Evolutionary conservation across 163 green algal species (phyloP), one percentile per base, ranked within the genome.

Genomic region (Chlorella variabilis): DNA sequence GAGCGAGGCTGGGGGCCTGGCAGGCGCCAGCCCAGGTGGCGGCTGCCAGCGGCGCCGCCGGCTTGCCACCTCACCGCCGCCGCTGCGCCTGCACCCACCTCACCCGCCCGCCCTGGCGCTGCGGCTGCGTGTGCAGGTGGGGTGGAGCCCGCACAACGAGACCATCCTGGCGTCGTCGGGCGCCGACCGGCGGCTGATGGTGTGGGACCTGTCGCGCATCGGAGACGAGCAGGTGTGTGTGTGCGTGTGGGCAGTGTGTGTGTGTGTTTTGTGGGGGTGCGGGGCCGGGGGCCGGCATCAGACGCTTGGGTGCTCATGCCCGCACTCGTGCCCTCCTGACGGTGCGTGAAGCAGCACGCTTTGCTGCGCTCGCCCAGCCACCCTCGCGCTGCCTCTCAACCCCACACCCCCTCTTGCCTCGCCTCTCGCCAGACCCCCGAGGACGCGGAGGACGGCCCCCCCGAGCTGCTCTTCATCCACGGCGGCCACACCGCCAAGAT

Each of bases 381-480:
- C 27, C 38, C 27, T 31, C 27, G 2, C 58, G 20, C 34, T 23
- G 23, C 66, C 36, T 29, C 13, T 6, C 36, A 36, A 18, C 23
- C 51, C 56, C 13, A 27, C 18, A 20, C n/a, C n/a, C n/a, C n/a
- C n/a, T n/a, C n/a, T n/a, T n/a, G n/a, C n/a, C n/a, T n/a, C n/a
- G n/a, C n/a, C n/a, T n/a, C n/a, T n/a, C n/a, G n/a, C n/a, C 92
- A 99, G 92, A 86, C 90, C 0, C 91, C 93, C 1, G 96, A 99
- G 80, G 97, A 99, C 75, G 95, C 94, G 0, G 95, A 99, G 89
- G 97, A 99, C 73, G 97, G 97, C 4, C 97, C 97, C 0, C 97
- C 97, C 20, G 97, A 99, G 94, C 93, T 99, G 80, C 90, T 99
- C 38, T 99, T 99, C 91, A 98, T 99, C 80, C 97, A 99, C 77